These are phyloP conservation scores for Brassica juncea DNA, from an alignment of 345 rosid species.

Conservation along the genomic window DNA sequence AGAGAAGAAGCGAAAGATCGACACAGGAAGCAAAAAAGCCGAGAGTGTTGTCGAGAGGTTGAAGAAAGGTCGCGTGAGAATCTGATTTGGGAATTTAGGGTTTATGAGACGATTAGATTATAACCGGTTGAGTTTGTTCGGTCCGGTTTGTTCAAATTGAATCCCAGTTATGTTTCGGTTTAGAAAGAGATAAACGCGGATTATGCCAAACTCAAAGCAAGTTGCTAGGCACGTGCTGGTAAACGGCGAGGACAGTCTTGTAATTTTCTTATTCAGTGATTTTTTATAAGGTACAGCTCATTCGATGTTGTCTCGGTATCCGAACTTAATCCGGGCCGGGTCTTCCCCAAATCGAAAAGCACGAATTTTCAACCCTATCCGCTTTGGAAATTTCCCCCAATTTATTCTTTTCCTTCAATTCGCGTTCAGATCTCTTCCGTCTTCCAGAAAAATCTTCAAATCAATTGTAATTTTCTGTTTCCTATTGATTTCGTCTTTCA, in stretches of 20 bases:
- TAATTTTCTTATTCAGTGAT: background rate
- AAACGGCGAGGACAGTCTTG: slow-evolving; percentile 26
- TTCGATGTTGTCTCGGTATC: slow-evolving; percentile 43
- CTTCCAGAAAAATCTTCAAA: slow-evolving; percentile 26
- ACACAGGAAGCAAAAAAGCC: background rate
- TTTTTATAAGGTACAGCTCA: slow-evolving; percentile 35
- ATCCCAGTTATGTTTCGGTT: slow-evolving; percentile 22
- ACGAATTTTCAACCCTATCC: slow-evolving; percentile 43
- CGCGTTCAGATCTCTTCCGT: slow-evolving; percentile 30
- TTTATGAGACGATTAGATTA: background rate
- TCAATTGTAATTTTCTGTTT: slow-evolving; percentile 30
- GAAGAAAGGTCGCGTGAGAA: slow-evolving; percentile 29
- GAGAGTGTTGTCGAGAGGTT: slow-evolving; percentile 18
- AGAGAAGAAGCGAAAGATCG: background rate
- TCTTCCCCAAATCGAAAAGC: slow-evolving; percentile 39
- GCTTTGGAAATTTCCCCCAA: slow-evolving; percentile 31
- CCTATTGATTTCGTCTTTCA: slow-evolving; percentile 28
- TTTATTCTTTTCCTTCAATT: slow-evolving; percentile 22
- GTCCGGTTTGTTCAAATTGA: slow-evolving; percentile 16
- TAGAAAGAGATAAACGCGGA: slow-evolving; percentile 10
- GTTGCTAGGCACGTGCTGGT: slow-evolving; percentile 35
- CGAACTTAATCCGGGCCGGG: slow-evolving; percentile 45
- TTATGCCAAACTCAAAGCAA: slow-evolving; percentile 34
- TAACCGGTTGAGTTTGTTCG: slow-evolving; percentile 17
- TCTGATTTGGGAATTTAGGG: slow-evolving; percentile 38